These are phyloP conservation scores for Pleurotus ostreatus DNA, from an alignment of 768 basidiomycete genomes.

Conservation along the genomic window DNA sequence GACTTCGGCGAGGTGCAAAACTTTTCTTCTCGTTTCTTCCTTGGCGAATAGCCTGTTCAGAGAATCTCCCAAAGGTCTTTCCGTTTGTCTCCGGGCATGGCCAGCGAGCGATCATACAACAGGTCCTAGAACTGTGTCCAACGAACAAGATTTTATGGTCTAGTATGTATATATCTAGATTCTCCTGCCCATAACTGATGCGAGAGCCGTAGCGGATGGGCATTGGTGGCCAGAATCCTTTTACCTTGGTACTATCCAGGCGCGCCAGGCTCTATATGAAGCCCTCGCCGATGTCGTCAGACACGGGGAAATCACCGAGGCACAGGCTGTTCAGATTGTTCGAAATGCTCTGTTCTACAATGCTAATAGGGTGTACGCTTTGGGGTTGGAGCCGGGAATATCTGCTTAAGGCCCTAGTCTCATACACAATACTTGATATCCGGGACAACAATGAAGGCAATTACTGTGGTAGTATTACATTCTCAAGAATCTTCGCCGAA, in stretches of 20 bases:
- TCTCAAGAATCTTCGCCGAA: no score
- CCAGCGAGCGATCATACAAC: slow-evolving; percentile 53
- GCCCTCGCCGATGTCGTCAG: slow-evolving; percentile 52
- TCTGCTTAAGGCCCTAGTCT: no score
- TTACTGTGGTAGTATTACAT: no score
- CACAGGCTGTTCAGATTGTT: slow-evolving; percentile 49
- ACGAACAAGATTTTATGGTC: slow-evolving; percentile 83
- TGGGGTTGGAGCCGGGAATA: slow-evolving; percentile 34
- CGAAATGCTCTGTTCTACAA: slow-evolving; percentile 62
- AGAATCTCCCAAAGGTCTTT: slow-evolving; percentile 38
- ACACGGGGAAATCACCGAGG: slow-evolving; percentile 46
- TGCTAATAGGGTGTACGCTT: slow-evolving; percentile 58
- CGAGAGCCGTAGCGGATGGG: slow-evolving; percentile 42
- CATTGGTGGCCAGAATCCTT: slow-evolving; percentile 78
- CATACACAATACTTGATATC: no score
- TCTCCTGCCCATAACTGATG: background rate
- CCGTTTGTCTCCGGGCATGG: slow-evolving; percentile 62
- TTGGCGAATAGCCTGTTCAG: background rate
- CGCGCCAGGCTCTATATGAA: slow-evolving; percentile 55
- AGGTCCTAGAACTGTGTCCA: slow-evolving; percentile 68
- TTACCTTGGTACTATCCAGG: slow-evolving; percentile 64
- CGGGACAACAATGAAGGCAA: no score
- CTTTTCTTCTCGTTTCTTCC: background rate
- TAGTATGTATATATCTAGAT: slow-evolving; percentile 37
- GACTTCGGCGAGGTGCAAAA: slow-evolving; percentile 67